These are phyloP conservation scores for Capsicum baccatum DNA, from an alignment of 257 asterid species.

Conservation along the genomic window DNA sequence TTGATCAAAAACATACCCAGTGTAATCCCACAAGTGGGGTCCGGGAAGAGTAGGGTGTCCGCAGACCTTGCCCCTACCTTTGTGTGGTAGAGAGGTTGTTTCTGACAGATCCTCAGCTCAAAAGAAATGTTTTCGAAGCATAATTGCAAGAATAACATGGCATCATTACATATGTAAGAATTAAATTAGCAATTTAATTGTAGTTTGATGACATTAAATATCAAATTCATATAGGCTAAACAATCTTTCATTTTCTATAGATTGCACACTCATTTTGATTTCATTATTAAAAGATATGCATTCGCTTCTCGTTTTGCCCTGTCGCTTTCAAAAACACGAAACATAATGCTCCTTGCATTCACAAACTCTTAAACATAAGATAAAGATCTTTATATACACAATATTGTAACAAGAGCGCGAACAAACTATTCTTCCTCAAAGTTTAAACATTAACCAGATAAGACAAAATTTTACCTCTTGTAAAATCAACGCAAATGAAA, in stretches of 20 bases:
- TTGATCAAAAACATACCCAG: background rate
- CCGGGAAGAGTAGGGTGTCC: no score
- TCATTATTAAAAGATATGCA: background rate
- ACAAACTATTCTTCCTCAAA: background rate
- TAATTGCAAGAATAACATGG: background rate
- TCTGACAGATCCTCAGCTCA: no score
- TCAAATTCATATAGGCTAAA: background rate
- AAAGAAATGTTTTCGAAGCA: background rate
- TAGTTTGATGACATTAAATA: background rate
- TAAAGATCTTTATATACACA: background rate
- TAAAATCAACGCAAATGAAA: slow-evolving; percentile 88
- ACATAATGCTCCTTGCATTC: background rate
- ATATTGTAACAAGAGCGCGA: background rate
- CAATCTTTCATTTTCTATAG: background rate
- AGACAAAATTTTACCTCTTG: slow-evolving; percentile 67
- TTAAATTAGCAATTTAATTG: no score
- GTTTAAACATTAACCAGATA: background rate
- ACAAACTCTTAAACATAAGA: background rate
- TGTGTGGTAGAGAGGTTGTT: no score
- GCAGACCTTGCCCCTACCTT: no score
- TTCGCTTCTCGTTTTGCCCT: background rate
- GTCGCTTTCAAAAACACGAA: background rate
- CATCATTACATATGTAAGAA: background rate
- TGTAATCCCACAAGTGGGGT: background rate
- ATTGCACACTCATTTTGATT: background rate